Percentiles rank a stretch among this genome's conserved stretches.
phyloP scores from a whole-genome alignment of 345 rosid genomes.

The Atalantia buxifolia region DNA sequence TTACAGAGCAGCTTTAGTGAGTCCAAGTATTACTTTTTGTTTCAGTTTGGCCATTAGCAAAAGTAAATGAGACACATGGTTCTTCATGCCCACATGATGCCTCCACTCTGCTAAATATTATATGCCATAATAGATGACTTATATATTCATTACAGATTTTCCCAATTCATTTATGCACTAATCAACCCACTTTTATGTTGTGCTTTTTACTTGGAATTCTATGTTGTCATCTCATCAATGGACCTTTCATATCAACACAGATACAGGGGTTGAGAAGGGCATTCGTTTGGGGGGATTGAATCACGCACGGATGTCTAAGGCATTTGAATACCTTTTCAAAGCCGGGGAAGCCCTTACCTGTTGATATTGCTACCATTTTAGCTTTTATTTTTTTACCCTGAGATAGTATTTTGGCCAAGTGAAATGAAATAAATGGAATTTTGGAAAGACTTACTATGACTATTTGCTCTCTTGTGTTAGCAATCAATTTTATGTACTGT shows the following conservation, averaged over 20 bases:
- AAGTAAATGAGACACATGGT: background rate
- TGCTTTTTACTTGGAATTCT: background rate
- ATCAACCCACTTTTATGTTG: too few species aligned
- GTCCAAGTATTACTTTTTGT: background rate
- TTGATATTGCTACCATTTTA: slow-evolving; percentile 27
- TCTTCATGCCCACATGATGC: background rate
- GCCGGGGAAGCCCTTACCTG: slow-evolving; percentile 27
- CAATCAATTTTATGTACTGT: background rate
- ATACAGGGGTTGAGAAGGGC: slow-evolving; percentile 70
- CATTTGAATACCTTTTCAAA: slow-evolving; percentile 37
- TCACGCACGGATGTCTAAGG: slow-evolving; percentile 55
- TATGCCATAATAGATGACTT: background rate
- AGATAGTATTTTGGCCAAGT: background rate
- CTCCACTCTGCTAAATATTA: background rate
- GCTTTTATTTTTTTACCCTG: background rate
- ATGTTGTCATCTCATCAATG: background rate
- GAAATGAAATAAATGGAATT: slow-evolving; percentile 25
- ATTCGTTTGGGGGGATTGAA: slow-evolving; percentile 55
- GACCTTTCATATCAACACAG: slow-evolving; percentile 25
- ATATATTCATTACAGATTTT: background rate
- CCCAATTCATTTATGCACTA: background rate
- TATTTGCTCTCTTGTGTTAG: background rate
- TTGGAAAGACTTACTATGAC: background rate
- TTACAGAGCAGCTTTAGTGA: background rate
- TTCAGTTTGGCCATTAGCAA: too few species aligned